Evolutionary conservation across 768 basidiomycete species (phyloP), one percentile per base, ranked within the genome.

Genomic region (Mrakia blollopis): DNA sequence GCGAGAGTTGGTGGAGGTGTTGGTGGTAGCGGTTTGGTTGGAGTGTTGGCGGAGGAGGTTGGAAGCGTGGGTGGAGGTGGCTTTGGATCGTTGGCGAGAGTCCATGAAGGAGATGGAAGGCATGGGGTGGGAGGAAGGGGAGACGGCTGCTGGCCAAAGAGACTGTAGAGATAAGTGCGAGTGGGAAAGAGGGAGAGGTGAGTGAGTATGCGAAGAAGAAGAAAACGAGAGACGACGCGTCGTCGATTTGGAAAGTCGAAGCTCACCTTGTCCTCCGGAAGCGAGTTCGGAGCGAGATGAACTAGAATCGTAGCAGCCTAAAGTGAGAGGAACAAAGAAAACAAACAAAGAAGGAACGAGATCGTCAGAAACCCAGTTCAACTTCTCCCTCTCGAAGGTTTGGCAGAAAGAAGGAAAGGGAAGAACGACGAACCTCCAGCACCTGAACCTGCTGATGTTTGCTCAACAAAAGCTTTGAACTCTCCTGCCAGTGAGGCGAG

Each of bases 371-470:
- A 21, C 44, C 44, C 44, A 13, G 44, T 44, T 44, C 44, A 44
- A 9, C 14, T 14, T 44, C 44, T 44, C 44, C 47, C 39, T 28
- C 21, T 11, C 28, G 44, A 68, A n/a, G 32, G 41, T 62, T 4
- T 4, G 44, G 14, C 41, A 61, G 35, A 21, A 28, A 39, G 39
- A 21, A 30, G 60, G 73, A 47, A 3, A 70, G 54, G 61, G 57
- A 72, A 63, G 72, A 75, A 21, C 32, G 28, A 81, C 86, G 81
- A 77, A 91, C 92, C 87, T 98, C 96, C 62, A 99, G 90, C 72
- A 98, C 85, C 80, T 98, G 96, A 0, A 99, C 96, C 80, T 98
- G 95, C 81, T 98, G 94, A 83, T 98, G 95, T 85, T 98, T 98
- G 84, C 91, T 92, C 76, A 98, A 86, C 44, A 94, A 89, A 80